These are phyloP conservation scores for Zalaria sp. DNA, from an alignment of 2,329 filamentous ascomycete species.

Conservation along the genomic window DNA sequence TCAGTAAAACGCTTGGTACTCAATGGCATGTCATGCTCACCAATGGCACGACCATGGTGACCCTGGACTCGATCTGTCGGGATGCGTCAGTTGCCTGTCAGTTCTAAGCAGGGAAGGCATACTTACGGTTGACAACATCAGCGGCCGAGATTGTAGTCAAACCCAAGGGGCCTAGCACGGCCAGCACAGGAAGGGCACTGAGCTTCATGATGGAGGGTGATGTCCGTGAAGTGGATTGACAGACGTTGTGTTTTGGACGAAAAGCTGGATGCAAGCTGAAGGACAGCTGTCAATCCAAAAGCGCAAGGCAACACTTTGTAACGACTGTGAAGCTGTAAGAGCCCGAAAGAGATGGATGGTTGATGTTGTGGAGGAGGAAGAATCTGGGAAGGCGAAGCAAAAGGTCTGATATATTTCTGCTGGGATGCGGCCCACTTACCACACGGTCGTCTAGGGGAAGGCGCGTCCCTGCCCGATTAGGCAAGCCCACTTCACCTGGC, in stretches of 20 bases:
- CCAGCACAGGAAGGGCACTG: background rate
- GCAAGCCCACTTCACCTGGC: too few relatives aligned
- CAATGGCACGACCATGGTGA: background rate
- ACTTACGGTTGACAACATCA: background rate
- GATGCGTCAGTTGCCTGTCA: background rate
- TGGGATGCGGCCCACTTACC: too few relatives aligned
- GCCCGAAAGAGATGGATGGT: background rate
- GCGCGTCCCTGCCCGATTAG: background rate
- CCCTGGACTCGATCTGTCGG: background rate
- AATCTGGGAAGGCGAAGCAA: background rate
- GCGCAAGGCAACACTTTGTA: background rate
- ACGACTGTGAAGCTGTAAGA: conserved; percentile 1
- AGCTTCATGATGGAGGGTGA: conserved; percentile 3
- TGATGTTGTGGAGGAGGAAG: background rate
- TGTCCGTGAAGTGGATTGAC: background rate
- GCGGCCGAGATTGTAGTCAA: conserved; percentile 1
- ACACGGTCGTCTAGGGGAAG: background rate
- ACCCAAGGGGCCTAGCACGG: conserved; percentile 1
- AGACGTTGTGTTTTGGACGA: background rate
- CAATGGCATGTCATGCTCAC: background rate
- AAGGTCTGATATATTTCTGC: too few relatives aligned
- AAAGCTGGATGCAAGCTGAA: background rate
- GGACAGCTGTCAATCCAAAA: background rate
- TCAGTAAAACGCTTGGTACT: background rate
- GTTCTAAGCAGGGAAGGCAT: background rate